Base-by-base conservation (phyloP, 2,329 filamentous ascomycete genomes). In the Trichophyton benhamiae region DNA sequence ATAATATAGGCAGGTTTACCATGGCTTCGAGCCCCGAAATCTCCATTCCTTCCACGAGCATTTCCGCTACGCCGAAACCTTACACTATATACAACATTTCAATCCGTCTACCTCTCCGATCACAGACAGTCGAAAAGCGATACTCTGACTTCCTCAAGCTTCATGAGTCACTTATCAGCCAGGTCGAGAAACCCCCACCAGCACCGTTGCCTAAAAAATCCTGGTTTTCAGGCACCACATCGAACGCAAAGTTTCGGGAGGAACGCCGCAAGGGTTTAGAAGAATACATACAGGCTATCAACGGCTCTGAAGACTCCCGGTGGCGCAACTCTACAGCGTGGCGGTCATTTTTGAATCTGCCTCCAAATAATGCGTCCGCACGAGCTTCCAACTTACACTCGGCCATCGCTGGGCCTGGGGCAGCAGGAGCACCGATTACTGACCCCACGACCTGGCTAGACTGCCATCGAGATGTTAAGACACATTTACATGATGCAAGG, bases 91-190 rank as follows among this genome's bases (percentile, higher is more conserved):
- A 86, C 74, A 81, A 83, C 65, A 79, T 87, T 69, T 77, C 78
- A 59, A 77, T 86, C 65, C 79, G 83, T 48, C 80, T 85, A 20
- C 83, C 83, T 0, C 78, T 85, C 36, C 80, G 82, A 60, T 80
- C 81, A 57, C 81, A 82, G 66, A 82, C 78, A 49, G 72, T 84
- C 61, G 77, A 77, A 53, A 86, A 86, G 70, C 83, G 84, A 66
- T 87, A 86, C 75, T 84, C 82, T 59, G 83, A 86, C 71, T 87
- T 87, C 71, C 70, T 75, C 49, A 68, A 76, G 60, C 80, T 87
- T 61, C 78, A 87, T 71, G 70, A 71, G 2, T 71, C 76, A 1
- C 75, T 86, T 5, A 73, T 74, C 38, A 74, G 76, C 22, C 78
- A 83, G 65, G 77, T 79, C 5, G 78, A 77, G 65, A 64, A 72